Base-by-base conservation (phyloP, 805 yeast species). In the Candida pini region DNA sequence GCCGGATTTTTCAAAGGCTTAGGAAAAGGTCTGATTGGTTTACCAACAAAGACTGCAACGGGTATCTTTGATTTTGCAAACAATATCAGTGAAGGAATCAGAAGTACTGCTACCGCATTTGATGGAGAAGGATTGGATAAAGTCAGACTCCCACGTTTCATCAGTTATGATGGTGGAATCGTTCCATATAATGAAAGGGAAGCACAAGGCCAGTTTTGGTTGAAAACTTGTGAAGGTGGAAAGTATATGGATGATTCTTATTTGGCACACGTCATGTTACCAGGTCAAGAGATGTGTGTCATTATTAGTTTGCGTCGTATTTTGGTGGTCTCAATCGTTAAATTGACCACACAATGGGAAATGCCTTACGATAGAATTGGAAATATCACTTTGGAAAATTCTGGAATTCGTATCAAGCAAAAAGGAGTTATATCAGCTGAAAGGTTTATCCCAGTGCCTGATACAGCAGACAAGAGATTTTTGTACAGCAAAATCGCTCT, bases 31-130 rank as follows among this genome's bases (percentile, higher is more conserved):
- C 53, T 94, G n/a, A 76, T 92, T 37, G 98, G 98, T 0, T 62
- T 94, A 20, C 98, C 99, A 0, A 89, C 98, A 0, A 92, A 92
- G 64, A 86, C 97, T 0, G 96, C 96, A 0, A 88, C 90, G 47
- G 99, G 99, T 9, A 56, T 92, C 17, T 80, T 92, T 45, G 99
- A 92, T 54, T 67, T 94, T 43, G 96, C 97, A 1, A 82, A 84
- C 35, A 90, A 86, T 57, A 79, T 92, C 24, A 80, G 95, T 62
- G 97, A 89, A 54, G 97, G 97, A 18, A 88, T 94, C 31, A 71
- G 89, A 40, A 89, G 81, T 54, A 85, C 97, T 0, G 87, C 99
- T 0, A 85, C 96, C 0, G 90, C 84, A 1, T 81, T 87, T 54
- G 96, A 87, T 54, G 76, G 71, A 4, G 87, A 79, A 28, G 81